phyloP scores from a whole-genome alignment of 768 basidiomycete genomes.

The Porphyrellus cyaneotinctus region DNA sequence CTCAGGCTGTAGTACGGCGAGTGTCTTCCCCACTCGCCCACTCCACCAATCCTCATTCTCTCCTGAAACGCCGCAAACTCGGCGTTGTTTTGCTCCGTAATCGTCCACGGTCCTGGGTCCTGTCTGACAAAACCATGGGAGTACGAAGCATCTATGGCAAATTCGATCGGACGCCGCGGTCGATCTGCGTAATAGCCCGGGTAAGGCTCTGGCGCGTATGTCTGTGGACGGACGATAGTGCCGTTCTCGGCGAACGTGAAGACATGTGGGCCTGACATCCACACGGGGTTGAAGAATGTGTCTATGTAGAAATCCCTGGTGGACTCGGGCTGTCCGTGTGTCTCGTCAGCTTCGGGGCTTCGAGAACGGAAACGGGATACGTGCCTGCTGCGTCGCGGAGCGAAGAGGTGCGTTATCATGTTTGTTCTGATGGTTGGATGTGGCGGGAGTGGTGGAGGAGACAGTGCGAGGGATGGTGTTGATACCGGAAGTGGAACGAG shows the following conservation, averaged over 20 bases:
- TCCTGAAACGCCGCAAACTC: constrained; percentile 1
- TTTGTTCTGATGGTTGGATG: not conserved
- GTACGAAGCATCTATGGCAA: not conserved
- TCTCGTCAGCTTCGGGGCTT: not conserved
- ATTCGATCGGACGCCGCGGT: not conserved
- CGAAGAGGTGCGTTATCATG: not conserved
- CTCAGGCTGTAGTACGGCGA: too few species aligned
- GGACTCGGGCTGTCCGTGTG: not conserved
- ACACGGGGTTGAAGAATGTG: constrained; percentile 38
- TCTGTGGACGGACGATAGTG: constrained; percentile 8
- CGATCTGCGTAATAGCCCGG: not conserved
- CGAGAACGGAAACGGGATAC: not conserved
- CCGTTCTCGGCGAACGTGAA: constrained; percentile 9
- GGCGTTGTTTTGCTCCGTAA: constrained; percentile 14
- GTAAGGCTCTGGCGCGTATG: not conserved
- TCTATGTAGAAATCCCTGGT: constrained; percentile 45
- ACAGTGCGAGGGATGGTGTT: not conserved
- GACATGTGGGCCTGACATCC: constrained; percentile 25
- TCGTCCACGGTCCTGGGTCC: constrained; percentile 12
- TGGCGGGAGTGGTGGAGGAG: not conserved
- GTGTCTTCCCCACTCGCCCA: not conserved
- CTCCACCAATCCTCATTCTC: not conserved
- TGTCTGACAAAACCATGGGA: not conserved
- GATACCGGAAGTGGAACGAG: not conserved
- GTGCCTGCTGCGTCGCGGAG: not conserved